Conservation (phyloP, 306 rosid genomes). For the Dryas drummondii region DNA sequence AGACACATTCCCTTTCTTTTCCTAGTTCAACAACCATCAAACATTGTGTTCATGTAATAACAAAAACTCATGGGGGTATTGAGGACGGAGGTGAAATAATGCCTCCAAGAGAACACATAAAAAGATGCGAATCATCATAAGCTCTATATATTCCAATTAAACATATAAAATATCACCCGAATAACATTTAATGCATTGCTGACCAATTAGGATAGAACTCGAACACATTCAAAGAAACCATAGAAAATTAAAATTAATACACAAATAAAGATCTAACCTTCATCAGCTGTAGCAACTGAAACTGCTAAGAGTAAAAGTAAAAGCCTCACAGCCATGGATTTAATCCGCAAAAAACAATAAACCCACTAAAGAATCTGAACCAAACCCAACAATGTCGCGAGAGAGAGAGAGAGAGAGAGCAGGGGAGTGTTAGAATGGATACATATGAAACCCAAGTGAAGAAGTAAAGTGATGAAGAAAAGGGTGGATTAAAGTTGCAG, state of each 20-base stretch:
- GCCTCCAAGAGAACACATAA: background rate
- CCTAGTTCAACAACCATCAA: background rate
- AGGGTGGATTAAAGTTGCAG: constrained; percentile 45
- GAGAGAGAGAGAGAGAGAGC: constrained; percentile 31
- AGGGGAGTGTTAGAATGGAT: constrained; percentile 20
- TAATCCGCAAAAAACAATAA: background rate
- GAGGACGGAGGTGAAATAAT: background rate
- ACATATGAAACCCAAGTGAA: constrained; percentile 19
- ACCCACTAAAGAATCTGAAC: constrained; percentile 29
- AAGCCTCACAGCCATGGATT: constrained; percentile 55
- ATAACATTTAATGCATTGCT: background rate
- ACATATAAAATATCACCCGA: background rate
- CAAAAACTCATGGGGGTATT: background rate
- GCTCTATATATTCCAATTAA: background rate
- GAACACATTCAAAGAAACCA: background rate
- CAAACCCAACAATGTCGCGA: constrained; percentile 38
- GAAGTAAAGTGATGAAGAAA: constrained; percentile 37
- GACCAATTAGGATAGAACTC: background rate
- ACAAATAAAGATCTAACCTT: constrained; percentile 48
- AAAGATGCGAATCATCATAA: background rate
- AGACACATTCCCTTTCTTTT: background rate
- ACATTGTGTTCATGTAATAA: background rate
- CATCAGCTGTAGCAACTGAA: constrained; percentile 56
- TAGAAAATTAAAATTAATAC: constrained; percentile 15
- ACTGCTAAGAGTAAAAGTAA: constrained; percentile 54